Conservation (phyloP, 345 rosid species). For the Moricandia moricandioides region DNA sequence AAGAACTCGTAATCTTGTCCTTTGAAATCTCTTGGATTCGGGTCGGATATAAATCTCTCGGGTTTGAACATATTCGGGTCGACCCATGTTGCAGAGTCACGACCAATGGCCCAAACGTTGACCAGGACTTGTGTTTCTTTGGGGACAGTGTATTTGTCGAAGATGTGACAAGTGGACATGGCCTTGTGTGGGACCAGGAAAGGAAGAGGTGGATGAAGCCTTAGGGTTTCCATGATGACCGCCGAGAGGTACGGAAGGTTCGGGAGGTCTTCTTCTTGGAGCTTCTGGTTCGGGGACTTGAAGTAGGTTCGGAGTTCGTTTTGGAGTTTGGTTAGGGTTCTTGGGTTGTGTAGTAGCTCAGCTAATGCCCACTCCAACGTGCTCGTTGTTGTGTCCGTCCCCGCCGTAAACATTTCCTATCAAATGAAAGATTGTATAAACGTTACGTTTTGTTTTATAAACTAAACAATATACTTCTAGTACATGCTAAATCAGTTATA, state of each 20-base stretch:
- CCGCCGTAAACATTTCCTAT: conserved; percentile 81
- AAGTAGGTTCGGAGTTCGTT: conserved; percentile 48
- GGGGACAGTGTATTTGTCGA: conserved; percentile 47
- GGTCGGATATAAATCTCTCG: conserved; percentile 57
- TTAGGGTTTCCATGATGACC: conserved; percentile 66
- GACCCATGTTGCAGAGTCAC: conserved; percentile 60
- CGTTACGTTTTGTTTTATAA: neutral
- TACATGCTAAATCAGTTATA: too few relatives aligned
- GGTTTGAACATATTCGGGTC: conserved; percentile 58
- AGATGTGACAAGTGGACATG: conserved; percentile 54
- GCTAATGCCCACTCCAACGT: conserved; percentile 91
- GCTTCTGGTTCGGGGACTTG: conserved; percentile 33
- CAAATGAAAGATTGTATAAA: neutral
- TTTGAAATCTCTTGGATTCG: conserved; percentile 46
- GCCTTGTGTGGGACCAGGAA: conserved; percentile 85
- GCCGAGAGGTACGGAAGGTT: conserved; percentile 66
- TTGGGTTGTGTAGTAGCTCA: conserved; percentile 63
- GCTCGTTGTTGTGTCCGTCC: conserved; percentile 85
- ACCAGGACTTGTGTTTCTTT: conserved; percentile 73
- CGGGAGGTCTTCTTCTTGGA: conserved; percentile 55
- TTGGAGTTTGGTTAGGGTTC: conserved; percentile 46
- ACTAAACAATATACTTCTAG: too few relatives aligned
- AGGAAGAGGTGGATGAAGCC: conserved; percentile 83
- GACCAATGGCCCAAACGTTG: conserved; percentile 69
- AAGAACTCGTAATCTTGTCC: conserved; percentile 66